Base-by-base conservation (phyloP, 768 basidiomycete genomes). In the Astraeus odoratus region DNA sequence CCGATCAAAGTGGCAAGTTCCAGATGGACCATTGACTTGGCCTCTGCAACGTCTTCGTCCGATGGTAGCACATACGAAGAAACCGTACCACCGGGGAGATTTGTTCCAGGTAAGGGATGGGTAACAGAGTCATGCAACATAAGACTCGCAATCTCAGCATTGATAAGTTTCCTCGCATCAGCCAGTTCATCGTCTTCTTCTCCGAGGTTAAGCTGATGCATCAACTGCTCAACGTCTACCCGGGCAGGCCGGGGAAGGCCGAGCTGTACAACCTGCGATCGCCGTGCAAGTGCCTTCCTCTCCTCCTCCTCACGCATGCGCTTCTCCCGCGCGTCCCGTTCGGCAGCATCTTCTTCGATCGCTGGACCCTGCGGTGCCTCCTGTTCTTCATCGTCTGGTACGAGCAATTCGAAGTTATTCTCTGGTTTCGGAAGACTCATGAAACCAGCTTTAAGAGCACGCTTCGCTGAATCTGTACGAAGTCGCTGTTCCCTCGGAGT, bases 351-450 rank as follows among this genome's bases (percentile, higher is more conserved):
- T 63, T 97, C 92, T 48, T 82, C 86, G 0, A 16, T 53, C 58
- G 47, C 50, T 52, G 42, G 51, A 7, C 42, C 51, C 19, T 40
- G 52, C 9, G 30, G 45, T 5, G 53, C 66, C 4, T 66, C 73
- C 8, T 72, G 76, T 9, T 78, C 86, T 42, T 91, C 87, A 15
- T 91, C 87, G 53, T 95, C 94, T 2, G 89, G 90, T 8, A 95
- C 81, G 34, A 94, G 76, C 37, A 99, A 69, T 66, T 98, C 94
- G 55, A 97, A 98, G 64, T 98, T 95, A 63, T 98, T 97, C 68
- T 97, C 91, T 0, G 96, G 93, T 53, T 81, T 83, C 0, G 96
- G 96, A 13, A 99, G 72, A 49, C 64, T 81, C 67, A 75, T 75
- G 67, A 98, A 97, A 5, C 85, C 87, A 8, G 81, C 77, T 53